Conservation (phyloP, 2,329 filamentous ascomycete genomes). For the Alternaria incomplexa region DNA sequence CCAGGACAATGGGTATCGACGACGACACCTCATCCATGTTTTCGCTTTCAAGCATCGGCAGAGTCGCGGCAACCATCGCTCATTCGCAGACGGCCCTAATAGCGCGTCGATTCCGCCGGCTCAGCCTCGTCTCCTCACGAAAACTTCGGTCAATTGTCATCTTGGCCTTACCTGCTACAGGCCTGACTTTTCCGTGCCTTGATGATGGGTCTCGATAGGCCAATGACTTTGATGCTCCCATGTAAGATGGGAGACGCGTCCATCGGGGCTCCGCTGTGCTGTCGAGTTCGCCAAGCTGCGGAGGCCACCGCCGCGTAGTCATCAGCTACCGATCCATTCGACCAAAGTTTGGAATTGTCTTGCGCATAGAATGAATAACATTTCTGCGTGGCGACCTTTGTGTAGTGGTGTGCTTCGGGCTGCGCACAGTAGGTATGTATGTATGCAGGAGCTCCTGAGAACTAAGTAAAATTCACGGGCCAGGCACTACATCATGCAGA, state of each 20-base stretch:
- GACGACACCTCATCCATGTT: not conserved
- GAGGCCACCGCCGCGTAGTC: not conserved
- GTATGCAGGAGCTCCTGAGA: not conserved
- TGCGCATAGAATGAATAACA: not conserved
- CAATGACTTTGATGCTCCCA: not conserved
- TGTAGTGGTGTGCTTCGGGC: not conserved
- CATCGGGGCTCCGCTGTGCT: not conserved
- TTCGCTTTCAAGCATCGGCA: constrained; percentile 5
- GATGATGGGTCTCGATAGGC: not conserved
- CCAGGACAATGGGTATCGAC: not conserved
- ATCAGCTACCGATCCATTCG: not conserved
- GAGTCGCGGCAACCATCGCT: not conserved
- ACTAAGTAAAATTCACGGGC: not conserved
- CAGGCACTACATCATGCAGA: not conserved
- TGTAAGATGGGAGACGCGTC: not conserved
- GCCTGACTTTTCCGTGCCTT: not conserved
- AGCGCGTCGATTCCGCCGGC: constrained; percentile 4
- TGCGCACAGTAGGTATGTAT: not conserved
- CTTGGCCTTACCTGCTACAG: not conserved
- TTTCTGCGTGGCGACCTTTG: not conserved
- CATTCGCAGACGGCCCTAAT: constrained; percentile 2
- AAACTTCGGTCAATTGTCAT: not conserved
- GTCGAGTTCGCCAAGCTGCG: not conserved
- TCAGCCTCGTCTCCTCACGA: constrained; percentile 1
- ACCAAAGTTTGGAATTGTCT: not conserved